These are phyloP conservation scores for Plasmodium billcollinsi DNA, from an alignment of 169 alveolate species.

Conservation along the genomic window DNA sequence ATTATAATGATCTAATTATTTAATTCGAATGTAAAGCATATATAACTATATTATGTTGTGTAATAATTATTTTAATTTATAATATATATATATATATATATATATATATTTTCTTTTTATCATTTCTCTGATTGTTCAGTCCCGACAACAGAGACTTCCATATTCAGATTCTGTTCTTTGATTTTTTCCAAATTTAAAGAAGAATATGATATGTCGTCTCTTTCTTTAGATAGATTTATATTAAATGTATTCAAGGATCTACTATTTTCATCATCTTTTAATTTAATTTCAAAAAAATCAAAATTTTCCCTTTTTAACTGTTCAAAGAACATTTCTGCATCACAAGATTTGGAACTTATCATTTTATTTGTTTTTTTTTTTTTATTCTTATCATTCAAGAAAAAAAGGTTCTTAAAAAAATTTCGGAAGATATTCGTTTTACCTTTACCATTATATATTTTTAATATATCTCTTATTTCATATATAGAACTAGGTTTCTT, in stretches of 20 bases:
- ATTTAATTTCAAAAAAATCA: conserved; percentile 35
- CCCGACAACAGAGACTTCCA: too few relatives aligned
- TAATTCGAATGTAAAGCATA: too few relatives aligned
- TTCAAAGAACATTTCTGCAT: conserved; percentile 61
- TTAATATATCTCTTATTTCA: conserved; percentile 46
- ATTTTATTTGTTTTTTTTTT: conserved; percentile 9
- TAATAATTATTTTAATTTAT: too few relatives aligned
- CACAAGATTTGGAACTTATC: conserved; percentile 33
- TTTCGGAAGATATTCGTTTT: conserved; percentile 45
- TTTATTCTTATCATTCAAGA: conserved; percentile 33
- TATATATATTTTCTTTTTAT: too few relatives aligned
- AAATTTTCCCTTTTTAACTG: conserved; percentile 25
- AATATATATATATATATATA: too few relatives aligned
- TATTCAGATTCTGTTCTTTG: not conserved
- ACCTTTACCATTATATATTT: conserved; percentile 23
- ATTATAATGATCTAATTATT: too few relatives aligned
- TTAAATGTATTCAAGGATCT: conserved; percentile 19
- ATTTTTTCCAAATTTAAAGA: not conserved
- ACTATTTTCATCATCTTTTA: conserved; percentile 40
- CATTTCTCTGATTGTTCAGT: too few relatives aligned
- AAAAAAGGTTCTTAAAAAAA: conserved; percentile 45
- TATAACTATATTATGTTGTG: too few relatives aligned
- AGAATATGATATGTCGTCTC: not conserved
- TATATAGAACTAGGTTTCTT: conserved; percentile 53
- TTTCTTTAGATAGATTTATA: not conserved